Evolutionary conservation across 352 stramenopile species (phyloP).

Genomic region (Phytophthora kernoviae): DNA sequence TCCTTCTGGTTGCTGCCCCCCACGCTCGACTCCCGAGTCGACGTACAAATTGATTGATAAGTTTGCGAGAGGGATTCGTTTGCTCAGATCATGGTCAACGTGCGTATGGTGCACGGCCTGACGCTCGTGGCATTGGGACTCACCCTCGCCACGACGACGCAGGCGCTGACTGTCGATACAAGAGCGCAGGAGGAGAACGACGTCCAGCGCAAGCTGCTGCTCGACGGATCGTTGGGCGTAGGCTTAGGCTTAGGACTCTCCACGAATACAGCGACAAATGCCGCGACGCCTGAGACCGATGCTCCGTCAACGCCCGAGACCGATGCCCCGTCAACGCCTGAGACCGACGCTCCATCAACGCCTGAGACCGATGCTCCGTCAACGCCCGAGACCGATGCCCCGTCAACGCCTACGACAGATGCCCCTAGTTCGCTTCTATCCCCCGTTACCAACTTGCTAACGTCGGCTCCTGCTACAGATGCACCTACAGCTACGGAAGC

Average conservation of each 20-base stretch:
- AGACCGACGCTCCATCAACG: slow-evolving; percentile 4
- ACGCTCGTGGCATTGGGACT: slow-evolving; percentile 23
- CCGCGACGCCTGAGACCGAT: slow-evolving; percentile 12
- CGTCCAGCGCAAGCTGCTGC: slow-evolving; percentile 15
- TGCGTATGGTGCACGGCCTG: slow-evolving; percentile 24
- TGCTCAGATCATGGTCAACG: slow-evolving; percentile 22
- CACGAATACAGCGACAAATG: slow-evolving; percentile 1
- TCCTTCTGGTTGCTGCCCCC: slow-evolving; percentile 23
- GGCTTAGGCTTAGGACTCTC: neutral
- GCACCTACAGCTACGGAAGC: neutral
- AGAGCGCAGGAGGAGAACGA: neutral
- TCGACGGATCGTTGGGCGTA: neutral
- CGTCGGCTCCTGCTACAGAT: slow-evolving; percentile 7
- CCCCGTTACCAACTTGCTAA: slow-evolving; percentile 4
- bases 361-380: neutral
- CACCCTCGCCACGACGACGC: slow-evolving; percentile 17
- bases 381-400: neutral
- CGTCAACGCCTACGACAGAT: neutral
- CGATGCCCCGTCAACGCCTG: slow-evolving; percentile 5
- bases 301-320: slow-evolving; percentile 8
- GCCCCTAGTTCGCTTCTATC: neutral
- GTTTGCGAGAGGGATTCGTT: neutral
- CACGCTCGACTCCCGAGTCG: slow-evolving; percentile 27
- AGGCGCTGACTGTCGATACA: slow-evolving; percentile 13
- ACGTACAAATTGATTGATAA: slow-evolving; percentile 32